phyloP scores from a whole-genome alignment of 306 rosid species.

The Cicer pinnatifidum region DNA sequence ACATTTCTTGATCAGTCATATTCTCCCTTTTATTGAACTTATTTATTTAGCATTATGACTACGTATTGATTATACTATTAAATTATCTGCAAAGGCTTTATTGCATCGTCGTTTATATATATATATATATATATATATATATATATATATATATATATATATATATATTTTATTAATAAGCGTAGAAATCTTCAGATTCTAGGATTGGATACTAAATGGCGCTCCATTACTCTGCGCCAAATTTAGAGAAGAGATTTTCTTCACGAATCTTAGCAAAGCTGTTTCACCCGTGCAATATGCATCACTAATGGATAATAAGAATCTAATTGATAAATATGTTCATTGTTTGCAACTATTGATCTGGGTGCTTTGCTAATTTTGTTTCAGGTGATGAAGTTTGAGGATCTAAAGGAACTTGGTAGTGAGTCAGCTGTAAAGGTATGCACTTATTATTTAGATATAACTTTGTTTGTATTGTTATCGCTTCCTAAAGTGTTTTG shows the following conservation, averaged over 20 bases:
- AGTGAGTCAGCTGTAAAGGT: conserved; percentile 93
- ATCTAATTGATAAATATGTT: conserved; percentile 9
- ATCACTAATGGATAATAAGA: background rate
- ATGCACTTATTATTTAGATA: conserved; percentile 32
- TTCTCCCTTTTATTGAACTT: conserved; percentile 21
- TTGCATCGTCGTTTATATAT: background rate
- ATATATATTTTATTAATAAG: background rate
- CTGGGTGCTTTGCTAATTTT: conserved; percentile 34
- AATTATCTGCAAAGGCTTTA: conserved; percentile 3
- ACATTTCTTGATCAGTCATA: conserved; percentile 26
- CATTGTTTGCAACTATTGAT: conserved; percentile 35
- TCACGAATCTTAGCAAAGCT: background rate
- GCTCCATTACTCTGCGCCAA: background rate
- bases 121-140: too few species aligned
- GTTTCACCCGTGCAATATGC: conserved; percentile 18
- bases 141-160: too few species aligned
- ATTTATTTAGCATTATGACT: conserved; percentile 8
- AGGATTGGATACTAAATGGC: background rate
- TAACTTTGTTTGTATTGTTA: conserved; percentile 10
- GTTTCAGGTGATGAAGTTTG: conserved; percentile 92
- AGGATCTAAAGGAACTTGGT: conserved; percentile 94
- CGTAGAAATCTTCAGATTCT: background rate
- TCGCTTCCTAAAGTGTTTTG: conserved; percentile 6
- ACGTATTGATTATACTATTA: background rate
- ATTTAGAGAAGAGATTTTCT: background rate